Evolutionary conservation across 441 rosid genomes (phyloP).

Genomic region (Aquilaria agallochum): DNA sequence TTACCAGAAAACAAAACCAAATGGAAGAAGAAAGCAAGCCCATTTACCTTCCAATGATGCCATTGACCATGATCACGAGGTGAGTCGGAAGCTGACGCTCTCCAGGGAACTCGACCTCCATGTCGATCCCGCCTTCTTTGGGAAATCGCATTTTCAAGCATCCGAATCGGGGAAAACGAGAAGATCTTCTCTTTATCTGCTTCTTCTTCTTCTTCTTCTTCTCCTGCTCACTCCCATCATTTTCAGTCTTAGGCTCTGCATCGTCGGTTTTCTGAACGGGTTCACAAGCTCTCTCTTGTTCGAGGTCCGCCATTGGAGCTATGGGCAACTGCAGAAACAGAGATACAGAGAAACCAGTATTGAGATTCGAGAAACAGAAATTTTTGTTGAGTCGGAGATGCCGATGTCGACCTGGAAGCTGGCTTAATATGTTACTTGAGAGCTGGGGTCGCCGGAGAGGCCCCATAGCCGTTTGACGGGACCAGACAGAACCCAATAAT

Average conservation of each 20-base stretch:
- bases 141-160: slow-evolving; percentile 50
- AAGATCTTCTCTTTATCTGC: slow-evolving; percentile 20
- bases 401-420: no score
- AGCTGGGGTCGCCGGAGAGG: no score
- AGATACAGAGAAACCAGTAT: background rate
- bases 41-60: slow-evolving; percentile 74
- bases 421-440: no score
- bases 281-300: slow-evolving; percentile 1
- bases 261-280: slow-evolving; percentile 3
- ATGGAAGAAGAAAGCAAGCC: background rate
- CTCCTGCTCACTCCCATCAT: background rate
- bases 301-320: slow-evolving; percentile 8
- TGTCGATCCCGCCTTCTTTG: slow-evolving; percentile 48
- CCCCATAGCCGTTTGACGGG: no score
- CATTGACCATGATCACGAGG: slow-evolving; percentile 81
- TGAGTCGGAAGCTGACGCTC: slow-evolving; percentile 47
- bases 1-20: background rate
- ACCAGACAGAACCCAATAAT: no score
- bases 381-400: no score
- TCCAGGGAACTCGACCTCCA: slow-evolving; percentile 35
- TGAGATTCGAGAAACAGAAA: no score
- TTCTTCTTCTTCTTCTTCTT: slow-evolving; percentile 3
- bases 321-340: background rate
- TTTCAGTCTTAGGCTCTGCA: background rate
- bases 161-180: slow-evolving; percentile 32